Percentiles rank a stretch among this genome's conserved stretches.
phyloP scores from a whole-genome alignment of 2,329 filamentous ascomycete species.

The Claviceps spartinae region DNA sequence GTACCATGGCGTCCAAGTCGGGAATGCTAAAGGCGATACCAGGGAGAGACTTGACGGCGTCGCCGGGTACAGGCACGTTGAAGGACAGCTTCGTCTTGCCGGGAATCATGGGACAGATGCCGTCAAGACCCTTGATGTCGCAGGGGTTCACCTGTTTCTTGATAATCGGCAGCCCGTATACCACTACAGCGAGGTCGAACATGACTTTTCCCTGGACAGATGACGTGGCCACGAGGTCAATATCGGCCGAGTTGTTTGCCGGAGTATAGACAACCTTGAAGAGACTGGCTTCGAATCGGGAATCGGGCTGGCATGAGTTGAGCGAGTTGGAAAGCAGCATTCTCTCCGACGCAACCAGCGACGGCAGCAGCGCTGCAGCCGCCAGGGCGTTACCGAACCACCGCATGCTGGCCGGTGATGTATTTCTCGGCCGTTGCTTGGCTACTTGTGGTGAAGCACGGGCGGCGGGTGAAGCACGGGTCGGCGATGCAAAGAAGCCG shows the following conservation, averaged over 20 bases:
- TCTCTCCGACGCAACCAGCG: slow-evolving; percentile 2
- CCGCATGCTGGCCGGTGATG: slow-evolving; percentile 2
- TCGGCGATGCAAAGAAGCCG: no score
- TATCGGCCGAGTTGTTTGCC: slow-evolving; percentile 50
- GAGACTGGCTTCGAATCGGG: slow-evolving; percentile 66
- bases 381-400: neutral
- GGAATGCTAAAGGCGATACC: slow-evolving; percentile 77
- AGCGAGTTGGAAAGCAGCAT: slow-evolving; percentile 46
- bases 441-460: neutral
- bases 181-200: slow-evolving; percentile 41
- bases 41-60: slow-evolving; percentile 53
- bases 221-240: slow-evolving; percentile 64
- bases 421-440: neutral
- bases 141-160: slow-evolving; percentile 59
- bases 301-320: slow-evolving; percentile 65
- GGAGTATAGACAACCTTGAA: slow-evolving; percentile 70
- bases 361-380: slow-evolving; percentile 4
- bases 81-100: slow-evolving; percentile 65
- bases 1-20: slow-evolving; percentile 75
- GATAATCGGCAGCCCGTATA: slow-evolving; percentile 50
- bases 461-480: neutral
- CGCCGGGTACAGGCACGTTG: slow-evolving; percentile 43
- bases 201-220: slow-evolving; percentile 50
- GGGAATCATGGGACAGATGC: slow-evolving; percentile 81
- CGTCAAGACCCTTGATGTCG: slow-evolving; percentile 42